Evolutionary conservation across 2,329 filamentous ascomycete species (phyloP), one percentile per base, ranked within the genome.

Genomic region (Chalaropsis thielavioides): DNA sequence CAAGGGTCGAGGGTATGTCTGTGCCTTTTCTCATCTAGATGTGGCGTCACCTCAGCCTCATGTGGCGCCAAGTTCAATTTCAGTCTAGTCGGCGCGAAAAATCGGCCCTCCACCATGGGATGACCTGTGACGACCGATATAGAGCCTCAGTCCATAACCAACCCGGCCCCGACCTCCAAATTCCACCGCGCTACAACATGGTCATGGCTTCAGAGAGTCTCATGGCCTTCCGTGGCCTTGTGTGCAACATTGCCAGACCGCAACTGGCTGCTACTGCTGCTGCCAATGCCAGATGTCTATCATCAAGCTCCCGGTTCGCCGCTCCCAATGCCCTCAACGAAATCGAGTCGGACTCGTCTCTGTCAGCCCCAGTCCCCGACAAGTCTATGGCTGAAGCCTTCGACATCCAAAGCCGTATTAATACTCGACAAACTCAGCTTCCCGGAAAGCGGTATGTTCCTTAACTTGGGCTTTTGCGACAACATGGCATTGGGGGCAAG

Each of bases 391-490:
- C 76, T 27, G 72, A 79, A 67, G 69, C 72, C n/a, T 79, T 79
- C 70, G 71, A 75, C 67, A 73, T 74, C 44, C 73, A 73, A 64
- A 75, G 75, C 67, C 74, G 74, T 10, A 68, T 71, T 19, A 68
- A 67, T 2, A 69, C 74, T 62, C 74, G 76, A 69, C 72, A 74
- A 63, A 70, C 70, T 68, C 71, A 74, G 68, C 73, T 82, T 70
- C 76, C 78, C 24, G 75, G 81, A 68, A 76, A 78, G 71, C 74
- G 79, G 81, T 79, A 72, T 69, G 74, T 69, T 31, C 24, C n/a
- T 15, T 3, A 24, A 31, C 38, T 19, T 15, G 7, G 17, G 19
- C 22, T 11, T 59, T 56, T 38, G 38, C 41, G 27, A 59, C 58
- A 49, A 22, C n/a, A 46, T 19, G 31, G 13, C n/a, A 27, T 43